These are phyloP conservation scores for Rutstroemia sp. DNA, from an alignment of 2,329 filamentous ascomycete genomes.

Conservation along the genomic window DNA sequence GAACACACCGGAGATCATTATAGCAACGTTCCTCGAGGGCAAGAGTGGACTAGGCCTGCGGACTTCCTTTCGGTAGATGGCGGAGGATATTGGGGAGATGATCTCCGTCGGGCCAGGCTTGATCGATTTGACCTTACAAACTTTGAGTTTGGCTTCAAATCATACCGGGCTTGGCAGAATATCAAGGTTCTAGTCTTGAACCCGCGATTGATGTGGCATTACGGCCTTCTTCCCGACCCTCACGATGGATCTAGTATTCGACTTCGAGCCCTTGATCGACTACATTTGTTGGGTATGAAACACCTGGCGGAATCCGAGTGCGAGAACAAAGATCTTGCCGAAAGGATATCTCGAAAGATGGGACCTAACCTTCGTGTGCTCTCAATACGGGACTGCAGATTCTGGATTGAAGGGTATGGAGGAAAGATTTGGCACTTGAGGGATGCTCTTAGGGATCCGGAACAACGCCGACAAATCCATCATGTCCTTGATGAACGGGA, in stretches of 20 bases:
- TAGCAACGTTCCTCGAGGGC: conserved; percentile 7
- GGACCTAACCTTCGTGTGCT: conserved; percentile 7
- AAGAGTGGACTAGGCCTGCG: conserved; percentile 10
- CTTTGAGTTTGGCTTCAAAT: conserved; percentile 8
- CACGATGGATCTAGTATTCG: conserved; percentile 5
- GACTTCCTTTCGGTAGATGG: conserved; percentile 9
- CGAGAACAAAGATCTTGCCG: conserved; percentile 5
- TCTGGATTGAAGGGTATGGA: conserved; percentile 5
- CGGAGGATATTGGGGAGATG: conserved; percentile 10
- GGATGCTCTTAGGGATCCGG: conserved; percentile 7
- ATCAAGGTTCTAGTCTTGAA: conserved; percentile 8
- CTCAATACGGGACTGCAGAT: conserved; percentile 8
- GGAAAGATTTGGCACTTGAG: conserved; percentile 7
- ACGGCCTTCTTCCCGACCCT: conserved; percentile 6
- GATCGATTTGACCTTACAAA: conserved; percentile 10
- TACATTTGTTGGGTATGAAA: conserved; percentile 6
- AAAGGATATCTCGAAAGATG: conserved; percentile 7
- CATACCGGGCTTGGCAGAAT: conserved; percentile 10
- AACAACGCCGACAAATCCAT: conserved; percentile 4
- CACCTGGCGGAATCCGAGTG: conserved; percentile 5
- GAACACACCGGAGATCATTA: conserved; percentile 9
- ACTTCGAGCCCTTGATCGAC: not conserved
- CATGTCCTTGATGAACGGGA: conserved; percentile 3
- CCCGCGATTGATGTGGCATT: conserved; percentile 5
- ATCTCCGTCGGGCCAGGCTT: conserved; percentile 9